Evolutionary conservation across 1,284 basidiomycete genomes (phyloP), one percentile per base, ranked within the genome.

Genomic region (Cryptococcus floricola): DNA sequence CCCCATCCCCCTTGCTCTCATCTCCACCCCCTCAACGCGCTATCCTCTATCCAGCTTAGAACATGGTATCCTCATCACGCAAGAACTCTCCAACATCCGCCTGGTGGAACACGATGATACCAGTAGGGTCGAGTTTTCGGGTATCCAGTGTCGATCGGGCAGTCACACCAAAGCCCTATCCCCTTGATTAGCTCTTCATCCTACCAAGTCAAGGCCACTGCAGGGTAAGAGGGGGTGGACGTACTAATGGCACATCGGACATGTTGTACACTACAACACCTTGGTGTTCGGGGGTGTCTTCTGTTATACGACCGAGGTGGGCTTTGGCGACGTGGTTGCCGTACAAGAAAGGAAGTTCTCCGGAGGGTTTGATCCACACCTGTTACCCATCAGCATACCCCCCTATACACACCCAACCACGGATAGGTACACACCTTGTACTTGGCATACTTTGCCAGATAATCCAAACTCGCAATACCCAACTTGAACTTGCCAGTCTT

Each of bases 291-390:
- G 95, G 94, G 5, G 94, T 97, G 72, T 99, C 96, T 74, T 99
- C 96, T 52, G 96, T 98, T 73, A 98, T 98, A 65, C 95, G 84
- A n/a, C 96, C 95, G 27, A 99, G 81, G 77, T 99, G 96, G 31
- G 96, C 96, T 79, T 98, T 99, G 63, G 98, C 85, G 59, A 98
- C 89, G 80, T 99, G 94, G 74, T 98, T 98, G 55, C 96, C 96
- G 71, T 98, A 99, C 50, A 99, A 79, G 81, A 97, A 99, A 2
- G 96, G 96, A 85, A 98, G 92, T 79, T 99, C 96, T 70, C 96
- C 96, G 63, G 98, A 96, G 14, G 94, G 89, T 78, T 99, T 99
- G 77, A 98, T 95, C 96, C 96, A 99, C 39, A 98, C 85, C 94
- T 96, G 65, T 7, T 23, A 9, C 12, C 6, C 27, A 34, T 34